These are phyloP conservation scores for Xylaria grammica DNA, from an alignment of 495 filamentous ascomycete species.

Conservation along the genomic window DNA sequence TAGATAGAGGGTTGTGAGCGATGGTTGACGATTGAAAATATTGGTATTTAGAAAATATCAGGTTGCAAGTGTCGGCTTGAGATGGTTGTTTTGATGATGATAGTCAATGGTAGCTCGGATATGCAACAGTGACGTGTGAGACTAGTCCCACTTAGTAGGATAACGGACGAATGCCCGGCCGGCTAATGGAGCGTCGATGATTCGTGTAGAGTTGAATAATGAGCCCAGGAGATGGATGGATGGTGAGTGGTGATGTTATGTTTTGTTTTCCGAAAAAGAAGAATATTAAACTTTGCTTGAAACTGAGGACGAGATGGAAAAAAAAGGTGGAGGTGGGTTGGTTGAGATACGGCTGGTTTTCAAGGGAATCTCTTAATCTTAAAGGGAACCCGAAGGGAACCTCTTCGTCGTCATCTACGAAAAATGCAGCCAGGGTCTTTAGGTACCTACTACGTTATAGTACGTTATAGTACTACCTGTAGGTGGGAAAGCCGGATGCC, in stretches of 20 bases:
- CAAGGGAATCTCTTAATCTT: not conserved
- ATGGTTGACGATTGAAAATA: not conserved
- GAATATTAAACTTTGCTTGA: not conserved
- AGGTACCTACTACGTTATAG: not conserved
- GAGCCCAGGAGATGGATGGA: not conserved
- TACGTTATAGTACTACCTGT: not conserved
- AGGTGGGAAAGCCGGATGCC: conserved; percentile 11
- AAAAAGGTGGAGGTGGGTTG: conserved; percentile 8
- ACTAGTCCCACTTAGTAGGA: not conserved
- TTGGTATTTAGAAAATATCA: not conserved
- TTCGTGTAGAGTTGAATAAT: not conserved
- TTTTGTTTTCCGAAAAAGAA: not conserved
- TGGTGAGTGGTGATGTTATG: not conserved
- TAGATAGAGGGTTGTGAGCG: not conserved
- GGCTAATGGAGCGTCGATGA: not conserved
- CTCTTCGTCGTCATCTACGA: conserved; percentile 14
- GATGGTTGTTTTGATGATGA: not conserved
- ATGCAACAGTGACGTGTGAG: conserved; percentile 12
- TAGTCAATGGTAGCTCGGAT: conserved; percentile 1
- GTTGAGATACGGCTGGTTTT: not conserved
- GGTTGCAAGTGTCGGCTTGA: not conserved
- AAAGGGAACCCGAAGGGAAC: not conserved
- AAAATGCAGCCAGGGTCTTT: conserved; percentile 1
- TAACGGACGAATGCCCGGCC: not conserved
- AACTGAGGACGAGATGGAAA: not conserved